phyloP scores from a whole-genome alignment of 495 filamentous ascomycete genomes.

The Sabuloglossum arenarium region DNA sequence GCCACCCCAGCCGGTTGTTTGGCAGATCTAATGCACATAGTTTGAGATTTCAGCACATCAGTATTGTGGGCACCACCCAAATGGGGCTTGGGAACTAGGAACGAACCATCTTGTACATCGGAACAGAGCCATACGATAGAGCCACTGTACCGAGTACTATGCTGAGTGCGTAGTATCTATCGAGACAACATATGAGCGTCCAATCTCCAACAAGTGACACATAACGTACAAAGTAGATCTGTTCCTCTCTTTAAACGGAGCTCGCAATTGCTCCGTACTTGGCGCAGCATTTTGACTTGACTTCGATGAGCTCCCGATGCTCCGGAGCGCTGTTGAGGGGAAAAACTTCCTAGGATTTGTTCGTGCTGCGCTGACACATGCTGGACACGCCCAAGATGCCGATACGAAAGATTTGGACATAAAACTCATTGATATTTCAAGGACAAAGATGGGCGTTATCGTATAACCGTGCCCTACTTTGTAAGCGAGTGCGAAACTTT shows the following conservation, averaged over 20 bases:
- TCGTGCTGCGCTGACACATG: not conserved
- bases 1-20: constrained; percentile 87
- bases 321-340: not conserved
- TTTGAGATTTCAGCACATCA: not conserved
- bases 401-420: not conserved
- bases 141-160: constrained; percentile 78
- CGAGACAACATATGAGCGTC: not conserved
- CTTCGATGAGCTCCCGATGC: constrained; percentile 5
- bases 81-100: not conserved
- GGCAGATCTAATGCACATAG: constrained; percentile 50
- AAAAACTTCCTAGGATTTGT: not conserved
- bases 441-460: too few relatives aligned
- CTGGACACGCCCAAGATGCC: not conserved
- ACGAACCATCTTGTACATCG: constrained; percentile 87
- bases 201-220: too few relatives aligned
- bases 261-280: constrained; percentile 9
- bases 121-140: constrained; percentile 86
- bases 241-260: constrained; percentile 11
- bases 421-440: not conserved
- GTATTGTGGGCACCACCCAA: not conserved
- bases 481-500: not conserved
- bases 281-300: constrained; percentile 11
- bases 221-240: constrained; percentile 11
- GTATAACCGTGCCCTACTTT: not conserved
- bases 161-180: constrained; percentile 65